Evolutionary conservation across 805 yeast genomes (phyloP), one percentile per base, ranked within the genome.

Genomic region (Candida dendrica): DNA sequence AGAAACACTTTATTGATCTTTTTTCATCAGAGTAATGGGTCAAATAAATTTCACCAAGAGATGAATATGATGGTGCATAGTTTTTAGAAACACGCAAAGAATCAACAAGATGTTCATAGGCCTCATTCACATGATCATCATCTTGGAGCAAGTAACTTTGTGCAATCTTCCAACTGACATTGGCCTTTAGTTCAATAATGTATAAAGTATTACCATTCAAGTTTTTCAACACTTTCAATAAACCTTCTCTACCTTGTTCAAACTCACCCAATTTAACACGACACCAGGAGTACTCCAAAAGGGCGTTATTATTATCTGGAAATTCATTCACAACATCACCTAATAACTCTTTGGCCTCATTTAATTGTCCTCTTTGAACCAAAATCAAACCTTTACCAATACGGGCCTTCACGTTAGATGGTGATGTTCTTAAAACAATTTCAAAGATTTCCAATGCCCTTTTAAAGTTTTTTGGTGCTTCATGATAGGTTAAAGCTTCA

Each of bases 391-490:
- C 95, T 57, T 83, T 85, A 11, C 98, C 98, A 33, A 90, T 72
- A 42, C 75, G 69, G 0, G 96, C 95, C 37, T 70, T 71, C 5
- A 72, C 62, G 50, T 80, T 77, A 4, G 59, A 52, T 4, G 73
- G 71, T 26, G 65, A 64, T 17, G 65, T 65, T 0, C 59, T 48
- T 20, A 87, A 65, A 3, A 89, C 77, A 19, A 68, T 64, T 31
- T 84, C 83, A 59, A 83, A 93, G 14, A 89, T 60, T 38, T 76
- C 77, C 24, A 83, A 56, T 0, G 98, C 98, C 20, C 81, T 69
- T 2, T 75, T 69, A 54, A 77, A 87, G 61, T 91, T 85, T 60
- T 88, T 88, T 10, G 98, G 98, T 0, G 97, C 84, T 58, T 91
- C 96, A 54, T 81, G 75, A 55, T 86, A 83, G 0, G 95, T 85